phyloP scores from a whole-genome alignment of 768 basidiomycete genomes.

The Kwoniella sp. region DNA sequence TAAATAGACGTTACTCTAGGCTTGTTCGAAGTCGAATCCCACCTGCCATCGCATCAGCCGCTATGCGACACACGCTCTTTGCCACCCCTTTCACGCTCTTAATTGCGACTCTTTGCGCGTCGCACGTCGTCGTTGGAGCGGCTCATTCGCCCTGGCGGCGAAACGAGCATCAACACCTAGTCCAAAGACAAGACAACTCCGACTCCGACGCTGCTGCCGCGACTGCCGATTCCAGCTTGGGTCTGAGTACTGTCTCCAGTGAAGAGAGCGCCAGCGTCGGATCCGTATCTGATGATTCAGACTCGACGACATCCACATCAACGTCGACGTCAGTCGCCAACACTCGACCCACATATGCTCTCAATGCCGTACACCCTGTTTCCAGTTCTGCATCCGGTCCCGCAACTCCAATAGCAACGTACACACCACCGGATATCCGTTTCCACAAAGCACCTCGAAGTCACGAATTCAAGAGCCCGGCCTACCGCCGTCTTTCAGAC shows the following conservation, averaged over 20 bases:
- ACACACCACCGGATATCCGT: not conserved
- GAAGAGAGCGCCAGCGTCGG: too few relatives aligned
- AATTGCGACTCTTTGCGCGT: not conserved
- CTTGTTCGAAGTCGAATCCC: not conserved
- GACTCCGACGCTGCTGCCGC: not conserved
- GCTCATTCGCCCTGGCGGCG: not conserved
- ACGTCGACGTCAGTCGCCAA: not conserved
- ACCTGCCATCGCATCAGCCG: constrained; percentile 1
- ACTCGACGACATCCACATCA: too few relatives aligned
- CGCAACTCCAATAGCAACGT: not conserved
- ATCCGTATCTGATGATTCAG: too few relatives aligned
- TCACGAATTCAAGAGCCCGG: not conserved
- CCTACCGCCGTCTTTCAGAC: constrained; percentile 13
- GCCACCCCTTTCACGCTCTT: not conserved
- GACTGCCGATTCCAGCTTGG: too few relatives aligned
- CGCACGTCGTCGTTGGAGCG: not conserved
- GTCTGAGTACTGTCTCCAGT: too few relatives aligned
- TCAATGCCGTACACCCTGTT: not conserved
- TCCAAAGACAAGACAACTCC: not conserved
- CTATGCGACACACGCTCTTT: not conserved
- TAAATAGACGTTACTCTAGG: too few relatives aligned
- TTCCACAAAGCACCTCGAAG: not conserved
- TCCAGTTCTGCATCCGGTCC: not conserved
- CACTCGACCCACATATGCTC: not conserved
- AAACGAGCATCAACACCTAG: not conserved